A percentile compares a stretch with the other conserved stretches of the same genome.
phyloP scores from a whole-genome alignment of 2,329 filamentous ascomycete genomes.

The Grosmannia clavigera region DNA sequence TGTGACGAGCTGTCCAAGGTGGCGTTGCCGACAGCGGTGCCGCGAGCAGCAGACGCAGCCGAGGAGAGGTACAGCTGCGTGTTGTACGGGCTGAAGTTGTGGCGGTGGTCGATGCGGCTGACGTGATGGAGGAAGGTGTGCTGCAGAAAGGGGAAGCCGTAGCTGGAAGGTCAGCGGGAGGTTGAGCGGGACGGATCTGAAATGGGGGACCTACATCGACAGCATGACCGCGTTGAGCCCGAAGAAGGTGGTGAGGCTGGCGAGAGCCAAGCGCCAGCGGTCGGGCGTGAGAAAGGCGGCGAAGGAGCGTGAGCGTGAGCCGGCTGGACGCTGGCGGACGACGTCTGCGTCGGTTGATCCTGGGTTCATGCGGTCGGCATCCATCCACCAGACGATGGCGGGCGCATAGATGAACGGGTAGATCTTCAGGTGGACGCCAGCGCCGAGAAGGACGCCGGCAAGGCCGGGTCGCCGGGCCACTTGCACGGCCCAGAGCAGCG shows the following conservation, averaged over 20 bases:
- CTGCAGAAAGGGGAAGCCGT: constrained; percentile 68
- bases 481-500: constrained; percentile 65
- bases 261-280: constrained; percentile 44
- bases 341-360: not conserved
- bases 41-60: constrained; percentile 32
- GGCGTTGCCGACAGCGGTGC: constrained; percentile 5
- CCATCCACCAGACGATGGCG: constrained; percentile 71
- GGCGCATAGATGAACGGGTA: constrained; percentile 94
- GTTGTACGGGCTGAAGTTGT: constrained; percentile 98
- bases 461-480: constrained; percentile 47
- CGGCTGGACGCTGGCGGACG: not conserved
- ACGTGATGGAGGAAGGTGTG: constrained; percentile 93
- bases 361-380: constrained; percentile 32
- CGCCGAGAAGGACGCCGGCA: constrained; percentile 64
- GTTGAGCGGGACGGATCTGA: too few relatives aligned
- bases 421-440: constrained; percentile 94
- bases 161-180: constrained; percentile 31
- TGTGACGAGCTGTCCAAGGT: constrained; percentile 5
- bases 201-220: constrained; percentile 37
- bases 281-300: constrained; percentile 36
- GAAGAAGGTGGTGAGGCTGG: constrained; percentile 62
- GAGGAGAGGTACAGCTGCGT: constrained; percentile 80
- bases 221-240: constrained; percentile 72
- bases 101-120: constrained; percentile 84
- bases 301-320: constrained; percentile 6